phyloP scores from a whole-genome alignment of 1,284 basidiomycete genomes.

The Fomitopsis palustris region DNA sequence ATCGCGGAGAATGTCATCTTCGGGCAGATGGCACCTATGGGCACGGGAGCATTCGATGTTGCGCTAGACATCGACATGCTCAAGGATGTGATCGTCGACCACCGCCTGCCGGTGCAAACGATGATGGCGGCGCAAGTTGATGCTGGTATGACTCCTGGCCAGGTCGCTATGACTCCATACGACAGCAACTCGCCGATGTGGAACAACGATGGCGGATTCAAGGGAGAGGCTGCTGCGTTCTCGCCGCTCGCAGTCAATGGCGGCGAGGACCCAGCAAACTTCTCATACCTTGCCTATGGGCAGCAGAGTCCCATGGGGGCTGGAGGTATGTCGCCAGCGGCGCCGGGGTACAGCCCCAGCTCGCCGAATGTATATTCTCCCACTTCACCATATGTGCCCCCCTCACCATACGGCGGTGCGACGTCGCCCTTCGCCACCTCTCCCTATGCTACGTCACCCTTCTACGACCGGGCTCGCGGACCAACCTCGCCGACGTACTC shows the following conservation, averaged over 20 bases:
- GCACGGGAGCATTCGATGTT: constrained; percentile 93
- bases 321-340: constrained; percentile 78
- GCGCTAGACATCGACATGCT: constrained; percentile 97
- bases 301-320: constrained; percentile 80
- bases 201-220: constrained; percentile 65
- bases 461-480: constrained; percentile 64
- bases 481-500: constrained; percentile 85
- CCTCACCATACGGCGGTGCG: constrained; percentile 74
- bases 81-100: constrained; percentile 98
- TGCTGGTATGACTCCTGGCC: constrained; percentile 90
- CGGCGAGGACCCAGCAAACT: constrained; percentile 76
- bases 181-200: constrained; percentile 86
- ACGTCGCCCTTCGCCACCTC: constrained; percentile 83
- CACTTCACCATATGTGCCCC: constrained; percentile 84
- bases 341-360: constrained; percentile 76
- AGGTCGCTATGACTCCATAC: constrained; percentile 92
- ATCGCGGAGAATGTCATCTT: constrained; percentile 99
- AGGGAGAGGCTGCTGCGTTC: constrained; percentile 87
- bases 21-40: constrained; percentile 98
- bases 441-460: constrained; percentile 77
- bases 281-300: constrained; percentile 73
- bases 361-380: constrained; percentile 85
- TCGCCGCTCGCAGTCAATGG: constrained; percentile 91
- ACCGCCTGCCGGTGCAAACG: constrained; percentile 85
- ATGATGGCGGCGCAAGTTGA: constrained; percentile 79